Evolutionary conservation across 352 stramenopile genomes (phyloP).

Genomic region (Lagenidium sp.): DNA sequence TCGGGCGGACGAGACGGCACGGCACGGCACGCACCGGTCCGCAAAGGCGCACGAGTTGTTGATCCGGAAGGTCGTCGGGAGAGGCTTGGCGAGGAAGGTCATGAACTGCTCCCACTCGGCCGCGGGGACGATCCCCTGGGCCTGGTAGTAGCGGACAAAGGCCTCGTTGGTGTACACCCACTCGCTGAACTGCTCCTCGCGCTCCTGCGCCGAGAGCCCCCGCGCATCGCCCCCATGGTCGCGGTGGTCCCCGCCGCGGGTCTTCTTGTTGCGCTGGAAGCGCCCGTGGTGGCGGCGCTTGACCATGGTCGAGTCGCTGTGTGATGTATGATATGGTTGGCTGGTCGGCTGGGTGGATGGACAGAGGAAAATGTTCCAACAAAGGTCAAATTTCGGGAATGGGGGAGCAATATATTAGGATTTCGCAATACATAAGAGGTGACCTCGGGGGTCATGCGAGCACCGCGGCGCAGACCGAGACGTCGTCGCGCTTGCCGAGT

Average conservation of each 20-base stretch:
- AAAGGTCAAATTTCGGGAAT: conserved; percentile 4
- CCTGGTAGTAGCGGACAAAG: conserved; percentile 84
- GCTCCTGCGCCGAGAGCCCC: conserved; percentile 18
- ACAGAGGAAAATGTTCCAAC: neutral
- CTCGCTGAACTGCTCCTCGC: conserved; percentile 65
- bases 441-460: conserved; percentile 32
- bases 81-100: conserved; percentile 72
- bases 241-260: conserved; percentile 16
- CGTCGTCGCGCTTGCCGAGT: conserved; percentile 80
- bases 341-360: conserved; percentile 7
- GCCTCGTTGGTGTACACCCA: conserved; percentile 84
- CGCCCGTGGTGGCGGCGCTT: conserved; percentile 23
- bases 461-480: conserved; percentile 77
- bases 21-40: conserved; percentile 47
- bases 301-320: conserved; percentile 24
- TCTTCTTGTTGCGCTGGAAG: conserved; percentile 44
- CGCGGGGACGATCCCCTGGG: conserved; percentile 71
- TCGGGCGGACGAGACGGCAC: too few relatives aligned
- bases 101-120: conserved; percentile 90
- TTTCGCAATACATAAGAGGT: neutral
- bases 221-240: conserved; percentile 12
- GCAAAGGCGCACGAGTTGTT: conserved; percentile 85
- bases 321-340: conserved; percentile 19
- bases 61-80: conserved; percentile 93
- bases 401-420: neutral